These are phyloP conservation scores for Pestalotiopsis sp. DNA, from an alignment of 2,329 filamentous ascomycete genomes.

Conservation along the genomic window DNA sequence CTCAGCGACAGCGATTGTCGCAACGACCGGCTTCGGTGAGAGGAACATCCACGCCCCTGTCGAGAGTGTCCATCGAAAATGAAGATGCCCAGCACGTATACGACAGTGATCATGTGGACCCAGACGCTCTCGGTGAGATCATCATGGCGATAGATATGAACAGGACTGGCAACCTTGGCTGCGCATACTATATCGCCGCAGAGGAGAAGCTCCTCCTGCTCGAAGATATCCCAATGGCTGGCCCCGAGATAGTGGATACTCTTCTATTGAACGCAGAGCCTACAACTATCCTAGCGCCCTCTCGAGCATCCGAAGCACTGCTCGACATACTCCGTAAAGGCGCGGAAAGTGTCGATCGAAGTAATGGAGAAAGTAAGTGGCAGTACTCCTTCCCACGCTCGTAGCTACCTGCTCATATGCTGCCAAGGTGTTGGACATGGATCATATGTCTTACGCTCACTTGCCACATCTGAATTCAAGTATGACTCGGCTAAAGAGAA, in stretches of 20 bases:
- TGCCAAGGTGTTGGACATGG: conserved; percentile 36
- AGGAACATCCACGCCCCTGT: conserved; percentile 13
- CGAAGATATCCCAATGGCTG: conserved; percentile 71
- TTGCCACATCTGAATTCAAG: conserved; percentile 72
- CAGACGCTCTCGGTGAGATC: conserved; percentile 58
- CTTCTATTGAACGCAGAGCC: conserved; percentile 55
- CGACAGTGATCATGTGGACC: conserved; percentile 21
- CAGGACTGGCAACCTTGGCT: conserved; percentile 72
- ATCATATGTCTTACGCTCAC: conserved; percentile 59
- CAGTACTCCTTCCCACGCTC: neutral
- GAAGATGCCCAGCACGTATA: neutral
- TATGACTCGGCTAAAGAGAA: conserved; percentile 67
- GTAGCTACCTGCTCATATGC: conserved; percentile 13
- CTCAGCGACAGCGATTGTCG: conserved; percentile 24
- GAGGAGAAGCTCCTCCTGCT: conserved; percentile 74
- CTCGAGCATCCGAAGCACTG: conserved; percentile 44
- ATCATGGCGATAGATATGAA: conserved; percentile 80
- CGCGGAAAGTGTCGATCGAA: conserved; percentile 32
- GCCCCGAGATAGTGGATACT: conserved; percentile 67
- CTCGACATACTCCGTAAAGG: conserved; percentile 33
- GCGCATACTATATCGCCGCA: conserved; percentile 75
- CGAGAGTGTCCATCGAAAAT: conserved; percentile 19
- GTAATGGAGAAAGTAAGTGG: neutral
- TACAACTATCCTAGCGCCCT: conserved; percentile 54
- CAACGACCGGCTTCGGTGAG: conserved; percentile 21